Evolutionary conservation across 139 green algal genomes (phyloP), one percentile per base, ranked within the genome.

Genomic region (Pleodorina starrii): DNA sequence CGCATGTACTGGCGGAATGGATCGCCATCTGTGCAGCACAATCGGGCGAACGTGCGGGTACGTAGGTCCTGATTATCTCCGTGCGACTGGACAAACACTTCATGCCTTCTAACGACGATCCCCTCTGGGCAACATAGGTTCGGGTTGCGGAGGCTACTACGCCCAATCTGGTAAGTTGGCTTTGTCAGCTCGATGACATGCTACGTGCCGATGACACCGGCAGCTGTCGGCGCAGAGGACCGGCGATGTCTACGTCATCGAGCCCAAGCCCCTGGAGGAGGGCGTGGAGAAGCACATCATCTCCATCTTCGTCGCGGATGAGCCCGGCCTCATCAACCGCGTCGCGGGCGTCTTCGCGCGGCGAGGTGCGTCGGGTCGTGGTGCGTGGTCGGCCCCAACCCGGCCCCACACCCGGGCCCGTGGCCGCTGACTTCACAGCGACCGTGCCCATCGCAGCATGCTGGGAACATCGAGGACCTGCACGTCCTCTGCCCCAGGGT

Each of bases 291-390:
- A 99, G 91, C 97, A 99, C 92, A 96, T 96, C n/a, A 94, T 99
- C 42, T 97, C 93, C 12, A 95, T 99, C 25, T 99, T 99, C 92
- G 98, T 99, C 14, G 96, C 96, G 0, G 98, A 99, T 90, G 98
- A 99, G 91, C 91, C 94, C n/a, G 98, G 98, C 43, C 94, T 99
- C 51, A 99, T 99, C 93, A 99, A 99, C 93, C 94, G 98, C 27
- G 97, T 99, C 10, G 96, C 98, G 11, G 98, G 98, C 57, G 98
- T 99, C 40, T 99, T 99, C 91, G 98, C 97, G 0, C 89, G 97
- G 48, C 87, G 97, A 93, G 96, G 97, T 94, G 32, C 21, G 50
- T 32, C 17, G 29, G 81, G 51, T 14, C n/a, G n/a, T n/a, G n/a
- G n/a, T n/a, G n/a, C n/a, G n/a, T n/a, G n/a, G n/a, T n/a, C n/a